Percentiles rank a stretch among this genome's conserved stretches.
phyloP scores from a whole-genome alignment of 2,329 filamentous ascomycete genomes.

The Ophiocordyceps robertsii region DNA sequence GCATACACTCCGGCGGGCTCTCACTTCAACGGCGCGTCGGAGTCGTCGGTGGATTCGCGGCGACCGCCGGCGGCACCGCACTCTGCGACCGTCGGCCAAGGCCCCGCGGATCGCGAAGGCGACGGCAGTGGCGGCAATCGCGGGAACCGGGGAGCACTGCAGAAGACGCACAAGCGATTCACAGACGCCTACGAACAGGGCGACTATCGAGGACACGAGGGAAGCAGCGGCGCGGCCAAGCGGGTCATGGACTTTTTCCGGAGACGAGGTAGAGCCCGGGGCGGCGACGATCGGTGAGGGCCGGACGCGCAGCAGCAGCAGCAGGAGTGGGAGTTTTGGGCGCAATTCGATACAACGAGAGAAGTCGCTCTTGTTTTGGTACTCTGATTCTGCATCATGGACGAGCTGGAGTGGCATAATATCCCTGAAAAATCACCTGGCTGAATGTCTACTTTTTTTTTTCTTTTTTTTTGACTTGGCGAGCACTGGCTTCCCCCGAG shows the following conservation, averaged over 20 bases:
- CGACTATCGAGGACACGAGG: constrained; percentile 52
- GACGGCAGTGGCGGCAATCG: constrained; percentile 22
- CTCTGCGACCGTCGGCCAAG: constrained; percentile 29
- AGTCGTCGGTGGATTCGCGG: constrained; percentile 37
- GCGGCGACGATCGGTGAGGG: constrained; percentile 38
- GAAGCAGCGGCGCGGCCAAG: constrained; percentile 75
- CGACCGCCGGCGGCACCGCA: constrained; percentile 24
- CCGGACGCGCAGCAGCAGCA: neutral
- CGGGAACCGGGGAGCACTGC: constrained; percentile 45
- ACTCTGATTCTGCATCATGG: neutral
- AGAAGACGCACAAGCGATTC: constrained; percentile 82
- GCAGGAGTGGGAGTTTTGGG: neutral
- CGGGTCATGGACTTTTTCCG: constrained; percentile 98
- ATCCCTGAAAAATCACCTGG: neutral
- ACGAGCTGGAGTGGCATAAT: neutral
- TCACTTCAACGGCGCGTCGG: constrained; percentile 36
- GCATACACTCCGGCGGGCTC: constrained; percentile 30
- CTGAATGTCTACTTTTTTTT: neutral
- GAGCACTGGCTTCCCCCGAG: too few species aligned
- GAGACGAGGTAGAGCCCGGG: constrained; percentile 64
- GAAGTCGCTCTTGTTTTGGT: neutral
- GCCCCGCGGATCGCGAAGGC: constrained; percentile 27
- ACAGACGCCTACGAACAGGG: constrained; percentile 77
- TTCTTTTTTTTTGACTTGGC: too few species aligned
- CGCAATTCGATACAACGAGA: neutral